Evolutionary conservation across 1,284 basidiomycete species (phyloP), one percentile per base, ranked within the genome.

Genomic region (Cryptococcus sp.): DNA sequence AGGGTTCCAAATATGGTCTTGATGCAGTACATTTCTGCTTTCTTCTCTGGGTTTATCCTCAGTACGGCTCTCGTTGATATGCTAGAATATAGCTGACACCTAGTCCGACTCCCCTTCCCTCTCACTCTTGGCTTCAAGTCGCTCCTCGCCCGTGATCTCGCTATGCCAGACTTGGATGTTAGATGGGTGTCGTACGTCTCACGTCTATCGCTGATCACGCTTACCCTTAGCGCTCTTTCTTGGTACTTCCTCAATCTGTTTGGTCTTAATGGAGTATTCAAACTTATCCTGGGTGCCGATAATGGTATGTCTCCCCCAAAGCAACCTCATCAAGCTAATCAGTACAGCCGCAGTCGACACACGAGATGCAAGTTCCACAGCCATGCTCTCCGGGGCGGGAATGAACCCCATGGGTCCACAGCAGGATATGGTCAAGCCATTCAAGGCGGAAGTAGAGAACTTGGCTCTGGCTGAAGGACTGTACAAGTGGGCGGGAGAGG

Each of bases 211-310:
- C 18, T 13, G 16, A 31, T 24, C 9, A 3, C 18, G 14, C 28
- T 28, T 5, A 28, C 11, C 28, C n/a, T 25, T 25, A 70, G 66
- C 13, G 96, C 93, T 10, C 80, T 98, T 53, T 94, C 91, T 25
- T 98, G 96, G 96, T 99, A 98, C 77, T 98, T 99, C 76, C 83
- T 98, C 64, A 98, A 97, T 78, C 88, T 98, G 72, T 98, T 98
- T 71, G 96, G 96, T 49, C 78, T 98, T 53, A 98, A 97, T 68
- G 92, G 93, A 16, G 78, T 98, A 13, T 98, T 97, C 79, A 86
- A 87, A 54, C 84, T 98, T 50, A 83, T 98, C 49, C 84, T 98
- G 53, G 96, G 96, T 7, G 83, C 83, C 45, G 90, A 92, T 55
- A 94, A 96, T 67, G 82, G 92, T 94, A 63, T 68, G 85, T 77